Evolutionary conservation across 176 grass and related monocot species (phyloP).

Genomic region (Lolium multiflorum): DNA sequence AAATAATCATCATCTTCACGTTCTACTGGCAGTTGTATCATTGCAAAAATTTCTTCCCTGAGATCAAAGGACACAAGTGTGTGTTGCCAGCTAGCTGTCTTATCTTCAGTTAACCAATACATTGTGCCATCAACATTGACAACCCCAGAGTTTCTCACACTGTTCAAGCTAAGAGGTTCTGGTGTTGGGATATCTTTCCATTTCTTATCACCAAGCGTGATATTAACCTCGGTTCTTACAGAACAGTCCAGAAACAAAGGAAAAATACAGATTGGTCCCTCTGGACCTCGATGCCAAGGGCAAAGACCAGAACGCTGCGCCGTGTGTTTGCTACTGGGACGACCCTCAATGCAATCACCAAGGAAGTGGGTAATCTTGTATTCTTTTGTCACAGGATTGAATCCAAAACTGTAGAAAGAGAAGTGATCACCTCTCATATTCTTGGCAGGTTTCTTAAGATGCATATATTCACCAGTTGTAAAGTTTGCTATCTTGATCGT

Average conservation of each 20-base stretch:
- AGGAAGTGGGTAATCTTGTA: slow-evolving; percentile 53
- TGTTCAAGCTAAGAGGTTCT: slow-evolving; percentile 15
- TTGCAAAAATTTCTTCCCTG: slow-evolving; percentile 5
- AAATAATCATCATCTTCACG: not conserved
- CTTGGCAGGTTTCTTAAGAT: slow-evolving; percentile 26
- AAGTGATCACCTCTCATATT: slow-evolving; percentile 17
- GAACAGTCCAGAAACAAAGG: no score
- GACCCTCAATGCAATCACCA: not conserved
- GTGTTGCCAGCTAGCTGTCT: not conserved
- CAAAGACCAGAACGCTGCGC: no score
- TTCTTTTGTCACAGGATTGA: slow-evolving; percentile 42
- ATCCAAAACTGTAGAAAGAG: slow-evolving; percentile 49
- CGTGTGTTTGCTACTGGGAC: not conserved
- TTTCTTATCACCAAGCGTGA: slow-evolving; percentile 40
- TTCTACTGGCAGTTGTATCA: slow-evolving; percentile 20
- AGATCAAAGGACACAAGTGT: slow-evolving; percentile 46
- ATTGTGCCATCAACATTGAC: slow-evolving; percentile 17
- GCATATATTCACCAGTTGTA: slow-evolving; percentile 41
- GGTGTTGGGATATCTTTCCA: slow-evolving; percentile 33
- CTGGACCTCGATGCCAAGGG: no score
- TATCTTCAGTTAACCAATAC: slow-evolving; percentile 42
- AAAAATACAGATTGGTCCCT: no score
- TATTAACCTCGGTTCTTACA: no score
- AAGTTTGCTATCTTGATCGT: slow-evolving; percentile 48
- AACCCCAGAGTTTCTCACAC: slow-evolving; percentile 2